A percentile compares a stretch with the other conserved stretches of the same genome.
Conservation (phyloP, 2,329 filamentous ascomycete genomes). For the Fusarium sp. region DNA sequence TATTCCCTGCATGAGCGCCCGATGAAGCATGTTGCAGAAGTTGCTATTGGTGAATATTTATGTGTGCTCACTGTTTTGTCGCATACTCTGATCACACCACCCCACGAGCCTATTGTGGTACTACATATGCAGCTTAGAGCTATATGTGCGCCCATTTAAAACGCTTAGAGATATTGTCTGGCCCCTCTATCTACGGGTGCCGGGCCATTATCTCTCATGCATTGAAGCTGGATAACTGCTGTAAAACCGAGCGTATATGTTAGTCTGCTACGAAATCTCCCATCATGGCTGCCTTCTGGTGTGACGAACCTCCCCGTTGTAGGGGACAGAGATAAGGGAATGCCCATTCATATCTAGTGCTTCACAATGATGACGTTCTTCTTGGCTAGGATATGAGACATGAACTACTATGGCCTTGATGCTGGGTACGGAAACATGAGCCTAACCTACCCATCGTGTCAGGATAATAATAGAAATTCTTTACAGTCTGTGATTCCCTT, state of each 20-base stretch:
- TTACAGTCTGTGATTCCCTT: background rate
- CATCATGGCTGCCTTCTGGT: background rate
- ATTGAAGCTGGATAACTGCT: background rate
- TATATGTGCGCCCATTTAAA: background rate
- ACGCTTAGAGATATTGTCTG: background rate
- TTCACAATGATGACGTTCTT: background rate
- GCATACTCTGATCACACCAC: background rate
- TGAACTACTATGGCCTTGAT: background rate
- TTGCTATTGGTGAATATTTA: fast-evolving
- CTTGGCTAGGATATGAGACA: background rate
- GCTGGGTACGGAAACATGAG: too few species aligned
- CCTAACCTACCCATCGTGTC: background rate
- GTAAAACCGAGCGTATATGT: background rate
- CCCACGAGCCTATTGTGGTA: background rate
- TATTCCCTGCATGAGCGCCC: background rate
- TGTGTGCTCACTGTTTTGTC: background rate
- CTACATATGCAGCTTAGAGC: background rate
- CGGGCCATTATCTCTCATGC: background rate
- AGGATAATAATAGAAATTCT: background rate
- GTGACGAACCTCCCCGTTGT: background rate
- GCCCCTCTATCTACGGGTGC: background rate
- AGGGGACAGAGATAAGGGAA: background rate
- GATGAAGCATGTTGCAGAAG: background rate
- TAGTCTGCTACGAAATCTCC: too few species aligned
- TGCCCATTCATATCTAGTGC: background rate